Percentiles rank a stretch among this genome's conserved stretches.
phyloP scores from a whole-genome alignment of 1,139 yeast genomes.

The Pichia sp. region DNA sequence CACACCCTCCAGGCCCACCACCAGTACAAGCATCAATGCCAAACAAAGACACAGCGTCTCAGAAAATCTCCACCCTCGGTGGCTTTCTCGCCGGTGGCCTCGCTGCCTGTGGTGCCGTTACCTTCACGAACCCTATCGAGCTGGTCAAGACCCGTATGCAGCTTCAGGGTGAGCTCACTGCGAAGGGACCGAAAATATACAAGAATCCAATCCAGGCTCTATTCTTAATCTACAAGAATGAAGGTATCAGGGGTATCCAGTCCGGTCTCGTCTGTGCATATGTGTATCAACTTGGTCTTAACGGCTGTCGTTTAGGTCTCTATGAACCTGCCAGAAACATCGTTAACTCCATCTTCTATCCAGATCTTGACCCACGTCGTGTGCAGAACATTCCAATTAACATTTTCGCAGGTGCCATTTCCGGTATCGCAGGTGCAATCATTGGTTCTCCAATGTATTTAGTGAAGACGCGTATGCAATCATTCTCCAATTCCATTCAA shows the following conservation, averaged over 20 bases:
- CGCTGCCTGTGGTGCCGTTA: conserved; percentile 98
- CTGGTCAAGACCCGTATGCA: conserved; percentile 94
- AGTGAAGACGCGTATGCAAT: conserved; percentile 94
- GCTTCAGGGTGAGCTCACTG: conserved; percentile 80
- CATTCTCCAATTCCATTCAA: conserved; percentile 56
- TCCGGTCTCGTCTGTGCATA: conserved; percentile 83
- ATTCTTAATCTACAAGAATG: conserved; percentile 63
- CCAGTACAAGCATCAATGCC: no score
- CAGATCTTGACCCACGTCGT: conserved; percentile 38
- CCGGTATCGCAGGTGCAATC: conserved; percentile 88
- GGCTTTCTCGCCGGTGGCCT: conserved; percentile 91
- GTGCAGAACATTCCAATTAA: conserved; percentile 62
- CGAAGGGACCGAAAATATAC: conserved; percentile 47
- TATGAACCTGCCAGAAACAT: conserved; percentile 78
- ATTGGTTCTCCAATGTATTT: conserved; percentile 87
- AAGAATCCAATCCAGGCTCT: conserved; percentile 85
- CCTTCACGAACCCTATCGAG: conserved; percentile 93
- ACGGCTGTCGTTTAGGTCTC: conserved; percentile 89
- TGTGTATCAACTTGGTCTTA: conserved; percentile 79
- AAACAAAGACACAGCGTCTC: conserved; percentile 29
- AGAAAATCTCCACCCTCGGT: conserved; percentile 58
- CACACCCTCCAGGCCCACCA: no score
- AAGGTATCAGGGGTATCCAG: conserved; percentile 84
- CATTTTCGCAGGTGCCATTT: conserved; percentile 72
- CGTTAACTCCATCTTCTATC: conserved; percentile 50